Percentiles rank a stretch among this genome's conserved stretches.
Conservation (phyloP, 2,329 filamentous ascomycete genomes). For the Xylaria sp. region DNA sequence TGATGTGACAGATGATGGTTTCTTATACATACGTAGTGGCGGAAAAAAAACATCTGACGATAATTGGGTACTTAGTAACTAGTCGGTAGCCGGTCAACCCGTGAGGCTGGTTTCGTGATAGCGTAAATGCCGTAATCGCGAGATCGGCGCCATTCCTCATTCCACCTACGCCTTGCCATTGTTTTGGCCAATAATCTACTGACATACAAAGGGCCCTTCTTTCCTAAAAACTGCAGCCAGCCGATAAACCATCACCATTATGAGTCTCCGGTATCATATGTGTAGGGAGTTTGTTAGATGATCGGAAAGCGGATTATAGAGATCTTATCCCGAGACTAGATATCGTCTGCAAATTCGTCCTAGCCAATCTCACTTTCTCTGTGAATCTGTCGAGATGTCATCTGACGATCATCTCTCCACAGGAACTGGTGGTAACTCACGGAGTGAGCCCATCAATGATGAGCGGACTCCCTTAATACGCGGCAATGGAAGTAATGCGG, state of each 20-base stretch:
- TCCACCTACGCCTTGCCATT: slow-evolving; percentile 7
- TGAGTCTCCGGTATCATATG: no score
- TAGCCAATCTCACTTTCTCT: background rate
- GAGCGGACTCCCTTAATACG: slow-evolving; percentile 42
- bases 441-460: slow-evolving; percentile 21
- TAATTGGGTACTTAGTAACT: no score
- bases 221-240: no score
- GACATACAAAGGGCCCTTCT: background rate
- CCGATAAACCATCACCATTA: no score
- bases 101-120: background rate
- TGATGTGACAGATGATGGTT: background rate
- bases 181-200: slow-evolving; percentile 22
- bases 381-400: slow-evolving; percentile 33
- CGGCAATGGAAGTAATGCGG: slow-evolving; percentile 23
- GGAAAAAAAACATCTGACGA: no score
- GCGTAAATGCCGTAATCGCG: background rate
- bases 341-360: background rate
- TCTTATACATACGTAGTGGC: background rate
- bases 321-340: background rate
- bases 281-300: background rate
- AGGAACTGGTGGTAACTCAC: slow-evolving; percentile 22
- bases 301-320: background rate
- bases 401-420: slow-evolving; percentile 26
- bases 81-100: background rate
- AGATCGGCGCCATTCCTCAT: slow-evolving; percentile 24